Evolutionary conservation across 2,329 filamentous ascomycete genomes (phyloP).

Genomic region (Eurotiales sp.): DNA sequence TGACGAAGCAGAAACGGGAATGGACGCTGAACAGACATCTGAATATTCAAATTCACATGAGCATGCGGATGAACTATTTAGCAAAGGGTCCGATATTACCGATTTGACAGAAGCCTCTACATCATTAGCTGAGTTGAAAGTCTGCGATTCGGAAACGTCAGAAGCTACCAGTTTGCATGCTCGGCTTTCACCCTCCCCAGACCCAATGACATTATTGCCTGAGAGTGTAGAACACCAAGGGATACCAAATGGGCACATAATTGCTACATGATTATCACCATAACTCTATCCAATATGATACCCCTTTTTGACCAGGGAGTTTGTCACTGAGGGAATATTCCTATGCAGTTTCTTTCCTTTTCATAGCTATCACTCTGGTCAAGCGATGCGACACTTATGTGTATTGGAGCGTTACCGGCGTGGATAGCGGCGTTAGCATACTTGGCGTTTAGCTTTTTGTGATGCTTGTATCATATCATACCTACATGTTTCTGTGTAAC

Average conservation of each 20-base stretch:
- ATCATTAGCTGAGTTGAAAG: neutral
- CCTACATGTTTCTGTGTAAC: neutral
- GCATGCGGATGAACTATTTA: neutral
- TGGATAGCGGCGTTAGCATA: neutral
- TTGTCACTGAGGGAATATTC: neutral
- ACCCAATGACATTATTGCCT: neutral
- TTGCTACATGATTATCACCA: neutral
- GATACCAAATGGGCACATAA: neutral
- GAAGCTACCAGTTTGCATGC: neutral
- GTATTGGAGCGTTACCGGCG: neutral
- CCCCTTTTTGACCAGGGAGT: neutral
- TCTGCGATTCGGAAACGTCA: constrained; percentile 1
- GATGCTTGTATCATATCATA: no score
- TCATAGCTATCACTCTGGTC: neutral
- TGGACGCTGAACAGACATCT: neutral
- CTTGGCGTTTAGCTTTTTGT: constrained; percentile 1
- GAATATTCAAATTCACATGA: neutral
- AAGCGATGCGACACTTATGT: no score
- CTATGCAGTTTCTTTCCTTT: no score
- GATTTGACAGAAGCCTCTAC: neutral
- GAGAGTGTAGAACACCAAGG: neutral
- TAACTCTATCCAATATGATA: constrained; percentile 10
- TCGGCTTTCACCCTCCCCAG: neutral
- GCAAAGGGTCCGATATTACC: neutral
- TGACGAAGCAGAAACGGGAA: neutral